A percentile compares a stretch with the other conserved stretches of the same genome.
Conservation (phyloP, 2,329 filamentous ascomycete genomes). For the Didymella keratinophila region DNA sequence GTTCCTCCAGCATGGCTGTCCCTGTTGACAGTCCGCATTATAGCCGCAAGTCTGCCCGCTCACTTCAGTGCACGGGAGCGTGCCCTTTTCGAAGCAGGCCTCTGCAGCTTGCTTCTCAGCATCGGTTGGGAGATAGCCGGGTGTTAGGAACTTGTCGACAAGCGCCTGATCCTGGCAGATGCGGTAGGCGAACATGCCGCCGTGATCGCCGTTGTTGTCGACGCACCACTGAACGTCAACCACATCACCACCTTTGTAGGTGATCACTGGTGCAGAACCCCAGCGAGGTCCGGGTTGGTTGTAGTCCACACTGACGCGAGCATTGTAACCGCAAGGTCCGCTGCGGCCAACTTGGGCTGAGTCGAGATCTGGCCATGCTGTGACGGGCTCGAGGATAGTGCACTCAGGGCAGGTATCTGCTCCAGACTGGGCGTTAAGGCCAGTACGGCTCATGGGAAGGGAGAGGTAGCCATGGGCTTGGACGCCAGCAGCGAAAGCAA, state of each 20-base stretch:
- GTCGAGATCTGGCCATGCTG: conserved; percentile 44
- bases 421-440: conserved; percentile 44
- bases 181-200: conserved; percentile 47
- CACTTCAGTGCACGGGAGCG: conserved; percentile 44
- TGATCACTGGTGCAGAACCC: conserved; percentile 41
- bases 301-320: conserved; percentile 46
- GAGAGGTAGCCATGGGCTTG: conserved; percentile 45
- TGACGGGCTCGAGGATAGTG: conserved; percentile 46
- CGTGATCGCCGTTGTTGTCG: conserved; percentile 47
- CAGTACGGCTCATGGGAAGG: conserved; percentile 46
- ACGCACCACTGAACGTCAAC: conserved; percentile 47
- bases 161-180: conserved; percentile 45
- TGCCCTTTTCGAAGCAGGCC: conserved; percentile 41
- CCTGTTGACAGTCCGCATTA: conserved; percentile 41
- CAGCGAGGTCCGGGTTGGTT: conserved; percentile 45
- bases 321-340: conserved; percentile 48
- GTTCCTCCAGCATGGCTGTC: conserved; percentile 44
- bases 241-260: conserved; percentile 40
- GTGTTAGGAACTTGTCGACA: conserved; percentile 43
- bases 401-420: conserved; percentile 47
- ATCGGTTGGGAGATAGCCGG: conserved; percentile 43
- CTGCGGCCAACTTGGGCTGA: conserved; percentile 40
- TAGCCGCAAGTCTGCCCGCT: conserved; percentile 41
- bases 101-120: conserved; percentile 47
- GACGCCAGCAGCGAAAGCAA: conserved; percentile 31